Base-by-base conservation (phyloP, 164 flowering plant genomes). In the Macadamia integrifolia region DNA sequence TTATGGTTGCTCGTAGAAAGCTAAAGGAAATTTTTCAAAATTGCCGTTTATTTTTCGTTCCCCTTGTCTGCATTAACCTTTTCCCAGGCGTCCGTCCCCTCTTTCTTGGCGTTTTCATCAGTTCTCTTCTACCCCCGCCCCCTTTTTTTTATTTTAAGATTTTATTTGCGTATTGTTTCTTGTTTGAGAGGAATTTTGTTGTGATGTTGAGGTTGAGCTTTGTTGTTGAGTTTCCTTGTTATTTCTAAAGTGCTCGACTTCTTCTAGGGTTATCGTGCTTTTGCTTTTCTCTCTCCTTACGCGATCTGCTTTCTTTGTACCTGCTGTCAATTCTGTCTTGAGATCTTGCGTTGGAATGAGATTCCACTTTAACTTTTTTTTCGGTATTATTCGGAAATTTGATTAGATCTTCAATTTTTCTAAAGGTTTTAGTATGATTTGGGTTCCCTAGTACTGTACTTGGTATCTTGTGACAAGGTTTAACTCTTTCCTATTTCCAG, bases 351-450 rank as follows among this genome's bases (percentile, higher is more conserved):
- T 9, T 46, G 9, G 50, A 46, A 3, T 46, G 50, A 46, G 55
- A n/a, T 15, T 48, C 55, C 18, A 1, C 28, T 53, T 44, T 15
- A 46, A 30, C 23, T 66, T 65, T 53, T 65, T 53, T n/a, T 43
- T 42, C 9, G 42, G 28, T 62, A 53, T 43, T 7, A 43, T 44
- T 17, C 9, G n/a, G 5, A 23, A 18, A 28, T 46, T 43, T 31
- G 1, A 12, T 53, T 57, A 55, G 72, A 57, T 69, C 55, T 56
- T 62, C 17, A 30, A 35, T 35, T 32, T 64, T 58, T 73, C 18
- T 17, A 46, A 12, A 17, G 58, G 18, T 9, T 57, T 44, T 43
- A 4, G 9, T 31, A 53, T 1, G 23, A 40, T 5, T 17, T 35
- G 56, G 42, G 49, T 58, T 12, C 10, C 31, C 43, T n/a, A 9